Evolutionary conservation across 192 early-diverging fungal species (phyloP), one percentile per base, ranked within the genome.

Genomic region (Entrophospora sp.): DNA sequence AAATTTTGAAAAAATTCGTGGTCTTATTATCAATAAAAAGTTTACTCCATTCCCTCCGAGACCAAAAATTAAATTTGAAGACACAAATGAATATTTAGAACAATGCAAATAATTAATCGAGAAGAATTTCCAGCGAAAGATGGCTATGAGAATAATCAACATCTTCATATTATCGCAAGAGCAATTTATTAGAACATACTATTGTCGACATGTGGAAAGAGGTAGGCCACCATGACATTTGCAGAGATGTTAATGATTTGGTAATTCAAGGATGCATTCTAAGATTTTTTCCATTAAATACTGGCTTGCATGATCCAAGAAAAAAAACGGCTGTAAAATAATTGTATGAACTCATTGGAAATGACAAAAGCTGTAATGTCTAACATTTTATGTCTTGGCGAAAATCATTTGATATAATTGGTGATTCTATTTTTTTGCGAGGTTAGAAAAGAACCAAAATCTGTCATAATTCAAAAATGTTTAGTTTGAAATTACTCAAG

Each of bases 11-110:
- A 5, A 51, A 3, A 51, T 52, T 8, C 22, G 51, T 12, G 48
- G 34, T 31, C 20, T 64, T 6, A 64, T 64, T 18, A 14, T 24
- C 2, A 31, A 24, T 18, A 7, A 64, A 12, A 1, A 46, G 12
- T 64, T 64, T 20, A 13, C 51, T n/a, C 62, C 62, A 18, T 49
- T 46, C 18, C 60, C 60, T 13, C 45, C 46, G 14, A 30, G 46
- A 25, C 46, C 62, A 49, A 49, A 36, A 64, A 16, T 14, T 3
- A 31, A n/a, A 42, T 5, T 32, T 46, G 27, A 57, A 20, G n/a
- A n/a, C n/a, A n/a, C n/a, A n/a, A n/a, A n/a, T n/a, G n/a, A n/a
- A n/a, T n/a, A n/a, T n/a, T n/a, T n/a, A n/a, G n/a, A n/a, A n/a
- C n/a, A n/a, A n/a, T n/a, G n/a, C n/a, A n/a, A n/a, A n/a, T 28